Base-by-base conservation (phyloP, 2,329 filamentous ascomycete species). In the Pseudogymnoascus sp. region DNA sequence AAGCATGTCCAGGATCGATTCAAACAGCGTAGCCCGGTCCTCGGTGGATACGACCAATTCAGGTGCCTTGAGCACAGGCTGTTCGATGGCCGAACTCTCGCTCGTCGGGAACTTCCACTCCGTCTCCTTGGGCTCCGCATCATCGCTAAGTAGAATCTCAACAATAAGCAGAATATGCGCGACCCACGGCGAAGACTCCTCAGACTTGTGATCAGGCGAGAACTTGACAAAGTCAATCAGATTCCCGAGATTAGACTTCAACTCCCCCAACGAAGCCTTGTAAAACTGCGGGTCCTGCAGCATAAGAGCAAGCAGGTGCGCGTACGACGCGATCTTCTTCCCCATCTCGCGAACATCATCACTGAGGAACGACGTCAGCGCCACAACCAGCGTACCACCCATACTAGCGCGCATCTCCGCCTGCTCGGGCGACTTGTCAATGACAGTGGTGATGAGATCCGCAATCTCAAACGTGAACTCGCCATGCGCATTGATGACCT, bases 101-200 rank as follows among this genome's bases (percentile, higher is more conserved):
- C 74, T 77, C 39, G 75, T 75, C 1, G 84, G 84, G 5, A 75
- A 62, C 58, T 76, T 87, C 90, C 90, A 96, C 64, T 82, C 79
- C 25, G 89, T 87, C 62, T 89, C 83, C 4, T 82, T 78, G 2
- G 92, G 91, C 65, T 93, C 86, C 68, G 90, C 87, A 72, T 97
- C 94, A 68, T 96, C 89, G 12, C 89, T 88, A n/a, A 99, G 78
- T 33, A 97, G 79, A 60, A 89, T 89, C 77, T 99, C 94, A 57
- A 97, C 81, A 58, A 99, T 89, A 14, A 97, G 80, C 35, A 99
- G 79, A 33, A 97, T 85, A 69, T 94, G 92, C 11, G 91, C 89
- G 65, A 97, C 88, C 91, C 93, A 99, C 1, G 91, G 89, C 4
- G 91, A 89, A n/a, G 91, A 78, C 62, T 94, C 89, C 57, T 96